Conservation (phyloP, 2,329 filamentous ascomycete genomes). For the Fusarium foetens region DNA sequence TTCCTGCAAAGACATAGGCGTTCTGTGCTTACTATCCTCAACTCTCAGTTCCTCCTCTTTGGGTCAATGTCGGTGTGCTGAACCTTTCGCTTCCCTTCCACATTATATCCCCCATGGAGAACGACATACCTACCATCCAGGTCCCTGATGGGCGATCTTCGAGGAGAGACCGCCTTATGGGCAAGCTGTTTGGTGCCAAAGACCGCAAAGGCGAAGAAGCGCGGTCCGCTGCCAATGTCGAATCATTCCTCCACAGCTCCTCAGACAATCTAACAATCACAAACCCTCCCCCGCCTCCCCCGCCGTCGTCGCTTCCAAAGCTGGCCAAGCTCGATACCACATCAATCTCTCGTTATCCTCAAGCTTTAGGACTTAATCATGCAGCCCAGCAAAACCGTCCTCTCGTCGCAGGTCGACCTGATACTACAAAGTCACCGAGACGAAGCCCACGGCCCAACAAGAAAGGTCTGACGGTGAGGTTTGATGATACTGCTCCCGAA, state of each 20-base stretch:
- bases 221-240: slow-evolving; percentile 59
- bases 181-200: slow-evolving; percentile 67
- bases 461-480: slow-evolving; percentile 79
- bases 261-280: slow-evolving; percentile 65
- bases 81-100: slow-evolving; percentile 24
- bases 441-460: slow-evolving; percentile 60
- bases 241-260: slow-evolving; percentile 68
- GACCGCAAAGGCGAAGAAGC: slow-evolving; percentile 52
- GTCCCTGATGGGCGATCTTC: slow-evolving; percentile 55
- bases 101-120: slow-evolving; percentile 54
- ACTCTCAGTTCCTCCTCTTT: slow-evolving; percentile 24
- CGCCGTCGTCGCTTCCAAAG: slow-evolving; percentile 56
- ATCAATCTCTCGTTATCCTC: slow-evolving; percentile 65
- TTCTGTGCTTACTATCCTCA: slow-evolving; percentile 30
- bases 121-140: slow-evolving; percentile 53
- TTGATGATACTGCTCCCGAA: slow-evolving; percentile 77
- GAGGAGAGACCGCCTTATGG: slow-evolving; percentile 68
- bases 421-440: slow-evolving; percentile 56
- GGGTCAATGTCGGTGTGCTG: slow-evolving; percentile 47
- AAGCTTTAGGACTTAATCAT: slow-evolving; percentile 59
- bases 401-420: slow-evolving; percentile 52
- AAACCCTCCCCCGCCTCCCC: slow-evolving; percentile 59
- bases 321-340: slow-evolving; percentile 67
- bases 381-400: slow-evolving; percentile 58
- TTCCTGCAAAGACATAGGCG: slow-evolving; percentile 22